These are phyloP conservation scores for Aspergillus bertholletiae DNA, from an alignment of 495 filamentous ascomycete species.

Conservation along the genomic window DNA sequence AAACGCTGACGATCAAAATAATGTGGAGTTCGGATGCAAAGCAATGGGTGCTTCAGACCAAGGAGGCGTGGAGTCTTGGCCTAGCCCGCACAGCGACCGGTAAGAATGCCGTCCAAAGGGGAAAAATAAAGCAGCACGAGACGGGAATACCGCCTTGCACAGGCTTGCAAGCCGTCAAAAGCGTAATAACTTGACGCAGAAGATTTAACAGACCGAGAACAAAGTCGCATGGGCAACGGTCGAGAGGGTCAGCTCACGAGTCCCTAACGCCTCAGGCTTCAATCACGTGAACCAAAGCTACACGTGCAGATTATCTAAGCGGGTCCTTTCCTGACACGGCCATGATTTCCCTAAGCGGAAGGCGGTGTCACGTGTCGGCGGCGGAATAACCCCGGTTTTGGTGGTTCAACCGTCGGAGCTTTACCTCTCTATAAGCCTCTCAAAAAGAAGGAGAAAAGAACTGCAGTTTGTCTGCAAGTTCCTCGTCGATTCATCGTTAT, in stretches of 20 bases:
- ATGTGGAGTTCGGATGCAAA: slow-evolving; percentile 5
- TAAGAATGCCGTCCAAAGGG: slow-evolving; percentile 23
- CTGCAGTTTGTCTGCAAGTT: neutral
- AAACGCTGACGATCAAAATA: slow-evolving; percentile 1
- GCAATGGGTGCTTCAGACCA: slow-evolving; percentile 21
- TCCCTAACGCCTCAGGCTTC: slow-evolving; percentile 17
- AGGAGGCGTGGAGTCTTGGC: slow-evolving; percentile 35
- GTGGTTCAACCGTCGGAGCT: slow-evolving; percentile 11
- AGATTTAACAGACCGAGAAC: slow-evolving; percentile 23
- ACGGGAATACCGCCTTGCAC: slow-evolving; percentile 36
- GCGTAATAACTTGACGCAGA: slow-evolving; percentile 21
- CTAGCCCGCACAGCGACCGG: slow-evolving; percentile 32
- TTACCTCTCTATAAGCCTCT: neutral
- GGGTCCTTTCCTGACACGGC: too few relatives aligned
- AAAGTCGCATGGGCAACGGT: neutral
- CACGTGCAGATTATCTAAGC: slow-evolving; percentile 8
- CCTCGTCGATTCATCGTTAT: neutral
- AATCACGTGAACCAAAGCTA: slow-evolving; percentile 16
- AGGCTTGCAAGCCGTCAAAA: slow-evolving; percentile 30
- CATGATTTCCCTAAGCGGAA: neutral
- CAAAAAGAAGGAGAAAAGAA: neutral
- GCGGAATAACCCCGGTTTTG: slow-evolving; percentile 8
- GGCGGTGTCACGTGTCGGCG: slow-evolving; percentile 18
- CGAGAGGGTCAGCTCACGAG: slow-evolving; percentile 22
- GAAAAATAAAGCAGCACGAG: slow-evolving; percentile 25